Percentiles rank a stretch among this genome's conserved stretches.
phyloP scores from a whole-genome alignment of 139 green algal species.

The Gonium pectorale region DNA sequence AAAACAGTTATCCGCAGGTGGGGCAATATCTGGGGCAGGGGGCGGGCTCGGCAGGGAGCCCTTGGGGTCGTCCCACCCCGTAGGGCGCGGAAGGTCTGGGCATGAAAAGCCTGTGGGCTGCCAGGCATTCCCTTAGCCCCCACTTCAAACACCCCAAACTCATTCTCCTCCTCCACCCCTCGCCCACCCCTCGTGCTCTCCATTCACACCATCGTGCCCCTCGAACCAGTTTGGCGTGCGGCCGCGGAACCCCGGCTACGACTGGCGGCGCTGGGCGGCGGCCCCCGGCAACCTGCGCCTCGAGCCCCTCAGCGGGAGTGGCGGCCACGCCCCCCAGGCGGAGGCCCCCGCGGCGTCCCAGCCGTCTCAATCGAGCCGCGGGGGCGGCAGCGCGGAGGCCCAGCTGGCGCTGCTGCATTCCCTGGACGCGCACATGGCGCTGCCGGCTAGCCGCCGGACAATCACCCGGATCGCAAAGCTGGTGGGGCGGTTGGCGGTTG shows the following conservation, averaged over 20 bases:
- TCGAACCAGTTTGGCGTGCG: neutral
- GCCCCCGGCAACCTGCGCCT: neutral
- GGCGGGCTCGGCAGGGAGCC: too few relatives aligned
- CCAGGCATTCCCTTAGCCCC: too few relatives aligned
- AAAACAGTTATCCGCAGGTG: neutral
- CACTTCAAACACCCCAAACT: too few relatives aligned
- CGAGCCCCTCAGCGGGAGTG: neutral
- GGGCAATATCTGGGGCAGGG: too few relatives aligned
- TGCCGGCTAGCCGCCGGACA: neutral
- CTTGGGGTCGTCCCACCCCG: too few relatives aligned
- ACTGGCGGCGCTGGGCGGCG: constrained; percentile 27
- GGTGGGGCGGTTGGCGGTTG: neutral
- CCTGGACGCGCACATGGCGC: constrained; percentile 23
- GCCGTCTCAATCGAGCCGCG: neutral
- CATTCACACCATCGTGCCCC: too few relatives aligned
- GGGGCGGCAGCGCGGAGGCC: neutral
- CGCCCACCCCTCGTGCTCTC: too few relatives aligned
- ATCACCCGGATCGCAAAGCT: neutral
- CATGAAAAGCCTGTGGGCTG: too few relatives aligned
- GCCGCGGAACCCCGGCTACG: constrained; percentile 11
- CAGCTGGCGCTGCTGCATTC: constrained; percentile 11
- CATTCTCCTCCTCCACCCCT: too few relatives aligned
- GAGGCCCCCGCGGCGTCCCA: neutral
- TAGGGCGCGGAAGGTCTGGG: too few relatives aligned
- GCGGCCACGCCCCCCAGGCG: too few relatives aligned